Conservation (phyloP, 768 basidiomycete genomes). For the Rhodotorula kratochvilovae region DNA sequence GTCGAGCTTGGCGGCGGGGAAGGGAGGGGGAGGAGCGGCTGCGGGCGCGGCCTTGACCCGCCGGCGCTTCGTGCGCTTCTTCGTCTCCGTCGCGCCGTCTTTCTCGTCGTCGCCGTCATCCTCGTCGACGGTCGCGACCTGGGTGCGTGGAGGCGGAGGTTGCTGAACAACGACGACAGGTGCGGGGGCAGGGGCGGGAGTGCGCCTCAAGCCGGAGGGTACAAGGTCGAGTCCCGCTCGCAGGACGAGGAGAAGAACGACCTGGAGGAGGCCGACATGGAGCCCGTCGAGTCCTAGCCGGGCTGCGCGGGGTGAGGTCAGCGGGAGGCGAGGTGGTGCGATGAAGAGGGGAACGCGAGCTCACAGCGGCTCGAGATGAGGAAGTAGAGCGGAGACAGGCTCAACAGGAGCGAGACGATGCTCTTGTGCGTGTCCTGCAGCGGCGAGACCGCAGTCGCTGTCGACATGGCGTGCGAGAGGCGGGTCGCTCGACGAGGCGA, state of each 20-base stretch:
- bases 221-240: constrained; percentile 3
- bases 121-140: neutral
- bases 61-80: neutral
- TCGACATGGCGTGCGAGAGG: neutral
- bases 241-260: constrained; percentile 33
- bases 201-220: neutral
- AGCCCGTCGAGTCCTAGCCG: constrained; percentile 30
- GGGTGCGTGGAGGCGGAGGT: too few species aligned
- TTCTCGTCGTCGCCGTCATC: neutral
- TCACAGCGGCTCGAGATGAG: constrained; percentile 7
- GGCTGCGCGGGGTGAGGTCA: constrained; percentile 3
- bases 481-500: neutral
- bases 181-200: neutral
- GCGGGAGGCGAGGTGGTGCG: neutral
- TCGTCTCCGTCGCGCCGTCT: neutral
- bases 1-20: constrained; percentile 32
- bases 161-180: neutral
- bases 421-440: constrained; percentile 10
- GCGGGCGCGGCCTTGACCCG: neutral
- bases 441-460: constrained; percentile 1
- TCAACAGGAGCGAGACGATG: constrained; percentile 15
- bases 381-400: constrained; percentile 14
- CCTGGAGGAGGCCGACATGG: constrained; percentile 37
- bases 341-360: neutral
- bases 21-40: constrained; percentile 3